These are phyloP conservation scores for Phytopythium montanum DNA, from an alignment of 352 stramenopile species.

Conservation along the genomic window DNA sequence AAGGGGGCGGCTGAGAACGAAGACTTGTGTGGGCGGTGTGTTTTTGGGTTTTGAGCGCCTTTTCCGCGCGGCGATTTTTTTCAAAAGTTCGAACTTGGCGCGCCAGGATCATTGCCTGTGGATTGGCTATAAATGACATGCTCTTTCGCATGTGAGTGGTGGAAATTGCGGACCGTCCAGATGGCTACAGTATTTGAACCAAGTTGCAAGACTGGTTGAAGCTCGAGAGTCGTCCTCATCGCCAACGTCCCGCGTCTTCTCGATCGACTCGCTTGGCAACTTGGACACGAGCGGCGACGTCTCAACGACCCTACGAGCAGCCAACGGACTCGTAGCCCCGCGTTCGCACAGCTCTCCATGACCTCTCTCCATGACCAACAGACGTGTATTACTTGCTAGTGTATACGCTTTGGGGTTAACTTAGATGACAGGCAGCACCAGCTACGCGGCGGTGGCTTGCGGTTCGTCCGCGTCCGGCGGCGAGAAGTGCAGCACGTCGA, in stretches of 20 bases:
- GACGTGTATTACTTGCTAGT: conserved; percentile 2
- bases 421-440: too few species aligned
- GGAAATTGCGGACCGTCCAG: neutral
- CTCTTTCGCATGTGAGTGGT: neutral
- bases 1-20: neutral
- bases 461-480: conserved; percentile 15
- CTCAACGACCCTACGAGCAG: too few species aligned
- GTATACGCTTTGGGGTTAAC: conserved; percentile 4
- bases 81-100: conserved; percentile 5
- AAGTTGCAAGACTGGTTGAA: neutral
- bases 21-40: neutral
- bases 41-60: conserved; percentile 1
- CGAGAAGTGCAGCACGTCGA: conserved; percentile 66
- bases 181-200: neutral
- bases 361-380: neutral
- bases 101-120: neutral
- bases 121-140: conserved; percentile 1
- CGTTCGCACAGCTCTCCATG: too few species aligned
- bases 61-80: neutral
- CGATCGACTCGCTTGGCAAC: too few species aligned
- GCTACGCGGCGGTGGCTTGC: conserved; percentile 15
- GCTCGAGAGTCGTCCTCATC: too few species aligned
- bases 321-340: too few species aligned
- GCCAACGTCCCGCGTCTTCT: too few species aligned
- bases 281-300: too few species aligned